These are phyloP conservation scores for Barnettozyma sp. DNA, from an alignment of 805 yeast genomes.

Conservation along the genomic window DNA sequence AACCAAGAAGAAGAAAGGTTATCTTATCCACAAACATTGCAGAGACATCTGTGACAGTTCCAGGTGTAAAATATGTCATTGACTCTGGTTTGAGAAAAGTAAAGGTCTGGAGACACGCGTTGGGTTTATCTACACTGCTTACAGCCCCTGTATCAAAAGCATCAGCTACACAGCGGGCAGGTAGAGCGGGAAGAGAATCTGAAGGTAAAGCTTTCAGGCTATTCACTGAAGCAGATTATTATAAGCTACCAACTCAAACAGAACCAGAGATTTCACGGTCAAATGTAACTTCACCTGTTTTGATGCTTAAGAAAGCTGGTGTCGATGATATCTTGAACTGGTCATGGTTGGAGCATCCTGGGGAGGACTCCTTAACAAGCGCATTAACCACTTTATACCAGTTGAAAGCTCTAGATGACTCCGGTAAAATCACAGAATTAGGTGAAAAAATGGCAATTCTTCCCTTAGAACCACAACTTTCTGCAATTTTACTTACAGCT, in stretches of 20 bases:
- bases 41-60: slow-evolving; percentile 93
- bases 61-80: slow-evolving; percentile 88
- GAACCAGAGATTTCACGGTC: slow-evolving; percentile 90
- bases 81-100: slow-evolving; percentile 92
- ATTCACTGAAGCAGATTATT: slow-evolving; percentile 67
- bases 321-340: slow-evolving; percentile 79
- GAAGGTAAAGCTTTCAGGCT: slow-evolving; percentile 85
- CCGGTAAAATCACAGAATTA: slow-evolving; percentile 66
- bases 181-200: slow-evolving; percentile 98
- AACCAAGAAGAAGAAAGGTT: slow-evolving; percentile 69
- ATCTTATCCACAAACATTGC: slow-evolving; percentile 94
- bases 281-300: slow-evolving; percentile 76
- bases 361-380: slow-evolving; percentile 62
- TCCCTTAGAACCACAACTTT: slow-evolving; percentile 88
- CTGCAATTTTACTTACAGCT: slow-evolving; percentile 77
- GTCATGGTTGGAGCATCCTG: slow-evolving; percentile 93
- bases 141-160: slow-evolving; percentile 93
- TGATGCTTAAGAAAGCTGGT: slow-evolving; percentile 77
- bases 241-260: slow-evolving; percentile 62
- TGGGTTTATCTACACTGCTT: slow-evolving; percentile 86
- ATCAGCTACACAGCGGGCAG: slow-evolving; percentile 90
- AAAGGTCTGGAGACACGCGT: slow-evolving; percentile 88
- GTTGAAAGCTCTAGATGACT: slow-evolving; percentile 69
- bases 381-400: slow-evolving; percentile 76
- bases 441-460: slow-evolving; percentile 85